Base-by-base conservation (phyloP, 106 monocot species). In the Allium cepa region DNA sequence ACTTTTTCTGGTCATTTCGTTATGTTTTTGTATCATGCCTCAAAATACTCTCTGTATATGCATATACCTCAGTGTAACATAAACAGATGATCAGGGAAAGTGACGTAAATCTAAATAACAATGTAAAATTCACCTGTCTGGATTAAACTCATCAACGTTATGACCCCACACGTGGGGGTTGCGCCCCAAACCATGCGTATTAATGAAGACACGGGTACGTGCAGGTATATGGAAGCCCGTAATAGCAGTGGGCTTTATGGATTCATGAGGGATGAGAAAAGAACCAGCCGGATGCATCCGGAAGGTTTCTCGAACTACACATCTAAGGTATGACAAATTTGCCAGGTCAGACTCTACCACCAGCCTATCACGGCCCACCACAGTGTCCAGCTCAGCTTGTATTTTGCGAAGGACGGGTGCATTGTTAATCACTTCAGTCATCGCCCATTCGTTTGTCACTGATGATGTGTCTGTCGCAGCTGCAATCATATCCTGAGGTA, bases 261-360 rank as follows among this genome's bases (percentile, higher is more conserved):
- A 88, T 70, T 92, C 88, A 58, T 92, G 92, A 1, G 97, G 97
- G 73, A 99, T 92, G 63, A 99, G 82, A 62, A 99, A 92, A 0
- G 97, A 92, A 14, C 88, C 88, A 17, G 89, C 92, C 10, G 97
- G 92, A 81, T 99, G 97, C 71, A 89, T 69, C 13, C 97, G 82
- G 68, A 99, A 92, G 52, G 97, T 88, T 68, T 99, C 97, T 0
- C 88, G 68, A 3, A 92, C 97, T 11, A 99, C 80, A 59, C 92
- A 92, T n/a, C 82, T 79, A 62, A 99, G 97, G 80, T 99, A 99
- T 63, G 72, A 69, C 4, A 99, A 75, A 4, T 76, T 63, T 17
- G 72, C 36, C 2, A 99, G 77, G 79, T 99, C 97, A 0, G 87
- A 70, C 46, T 99, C 97, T 0, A 22, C 3, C 4, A 87, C 86